These are phyloP conservation scores for Akebia trifoliata DNA, from an alignment of 164 flowering plant genomes.

Conservation along the genomic window DNA sequence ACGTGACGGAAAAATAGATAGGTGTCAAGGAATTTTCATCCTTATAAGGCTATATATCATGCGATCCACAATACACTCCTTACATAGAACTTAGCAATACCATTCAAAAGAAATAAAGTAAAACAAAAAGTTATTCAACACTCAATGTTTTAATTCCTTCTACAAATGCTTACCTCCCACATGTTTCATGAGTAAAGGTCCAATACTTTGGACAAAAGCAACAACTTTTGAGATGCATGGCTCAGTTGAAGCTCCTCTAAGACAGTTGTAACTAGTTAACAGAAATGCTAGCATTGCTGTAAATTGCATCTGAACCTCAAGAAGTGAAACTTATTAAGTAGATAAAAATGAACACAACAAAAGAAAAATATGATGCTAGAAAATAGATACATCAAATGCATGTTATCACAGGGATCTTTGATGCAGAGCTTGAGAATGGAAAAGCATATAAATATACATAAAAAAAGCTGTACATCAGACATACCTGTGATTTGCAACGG, in stretches of 20 bases:
- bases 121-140: too few relatives aligned
- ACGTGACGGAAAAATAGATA: too few relatives aligned
- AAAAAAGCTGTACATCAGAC: too few relatives aligned
- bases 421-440: neutral
- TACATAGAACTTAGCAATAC: too few relatives aligned
- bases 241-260: conserved; percentile 57
- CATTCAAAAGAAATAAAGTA: too few relatives aligned
- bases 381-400: neutral
- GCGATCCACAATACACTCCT: too few relatives aligned
- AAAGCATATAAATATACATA: too few relatives aligned
- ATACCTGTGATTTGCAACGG: conserved; percentile 53
- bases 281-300: conserved; percentile 48
- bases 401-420: neutral
- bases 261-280: conserved; percentile 52
- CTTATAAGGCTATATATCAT: too few relatives aligned
- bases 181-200: conserved; percentile 29
- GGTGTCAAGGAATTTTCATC: too few relatives aligned
- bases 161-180: conserved; percentile 40
- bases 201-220: conserved; percentile 38
- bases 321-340: conserved; percentile 1
- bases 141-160: neutral
- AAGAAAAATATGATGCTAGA: neutral
- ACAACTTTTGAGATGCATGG: conserved; percentile 36
- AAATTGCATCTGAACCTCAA: conserved; percentile 51
- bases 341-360: neutral